Percentiles rank a stretch among this genome's conserved stretches.
Conservation (phyloP, 306 rosid species). For the Herpetospermum pedunculosum region DNA sequence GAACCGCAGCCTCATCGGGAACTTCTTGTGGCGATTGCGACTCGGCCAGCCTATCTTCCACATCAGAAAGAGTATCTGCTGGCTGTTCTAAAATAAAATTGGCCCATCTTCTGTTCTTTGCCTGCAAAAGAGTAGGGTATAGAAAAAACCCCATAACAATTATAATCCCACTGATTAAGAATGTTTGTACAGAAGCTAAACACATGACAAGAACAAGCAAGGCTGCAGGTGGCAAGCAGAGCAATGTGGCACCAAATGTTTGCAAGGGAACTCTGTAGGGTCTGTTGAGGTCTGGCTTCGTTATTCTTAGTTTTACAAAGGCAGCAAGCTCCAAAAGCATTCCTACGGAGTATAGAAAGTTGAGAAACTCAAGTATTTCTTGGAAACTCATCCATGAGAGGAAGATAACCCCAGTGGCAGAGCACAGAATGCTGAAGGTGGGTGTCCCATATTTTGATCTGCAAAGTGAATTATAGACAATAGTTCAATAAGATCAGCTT, state of each 20-base stretch:
- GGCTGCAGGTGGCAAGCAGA: conserved; percentile 63
- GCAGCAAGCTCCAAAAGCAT: conserved; percentile 92
- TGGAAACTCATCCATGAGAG: conserved; percentile 94
- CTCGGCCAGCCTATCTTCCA: conserved; percentile 18
- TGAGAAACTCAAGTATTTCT: conserved; percentile 77
- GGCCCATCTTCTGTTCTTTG: conserved; percentile 41
- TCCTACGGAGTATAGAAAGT: conserved; percentile 72
- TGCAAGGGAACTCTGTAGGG: conserved; percentile 73
- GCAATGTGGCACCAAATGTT: conserved; percentile 57
- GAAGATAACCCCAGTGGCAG: conserved; percentile 78
- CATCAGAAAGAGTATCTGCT: conserved; percentile 14
- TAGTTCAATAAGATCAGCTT: conserved; percentile 5
- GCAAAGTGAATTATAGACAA: conserved; percentile 3
- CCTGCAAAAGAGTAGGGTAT: conserved; percentile 46
- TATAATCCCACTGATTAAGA: conserved; percentile 47
- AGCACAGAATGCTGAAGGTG: conserved; percentile 64
- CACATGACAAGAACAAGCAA: conserved; percentile 79
- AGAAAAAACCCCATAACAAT: conserved; percentile 42
- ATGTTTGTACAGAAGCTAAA: conserved; percentile 62
- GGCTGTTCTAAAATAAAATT: conserved; percentile 28
- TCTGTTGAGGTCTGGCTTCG: conserved; percentile 57
- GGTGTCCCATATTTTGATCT: conserved; percentile 86
- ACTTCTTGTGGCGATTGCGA: conserved; percentile 21
- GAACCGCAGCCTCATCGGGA: conserved; percentile 25
- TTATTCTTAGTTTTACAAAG: conserved; percentile 52